phyloP scores from a whole-genome alignment of 2,329 filamentous ascomycete species.

The Epichloe aotearoae region DNA sequence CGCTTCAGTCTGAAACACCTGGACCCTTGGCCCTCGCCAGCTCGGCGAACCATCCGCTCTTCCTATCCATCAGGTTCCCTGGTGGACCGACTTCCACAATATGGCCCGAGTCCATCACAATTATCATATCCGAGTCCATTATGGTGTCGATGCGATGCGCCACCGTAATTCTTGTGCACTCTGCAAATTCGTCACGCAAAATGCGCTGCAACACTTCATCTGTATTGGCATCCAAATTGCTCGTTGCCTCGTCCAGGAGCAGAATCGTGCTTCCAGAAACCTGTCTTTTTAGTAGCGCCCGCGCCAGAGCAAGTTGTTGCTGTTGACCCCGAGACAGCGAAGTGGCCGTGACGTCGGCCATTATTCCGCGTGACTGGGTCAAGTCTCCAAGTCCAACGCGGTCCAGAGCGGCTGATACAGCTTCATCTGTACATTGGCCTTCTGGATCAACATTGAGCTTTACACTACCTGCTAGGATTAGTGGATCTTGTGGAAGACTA shows the following conservation, averaged over 20 bases:
- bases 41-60: too few relatives aligned
- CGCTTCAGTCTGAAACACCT: too few relatives aligned
- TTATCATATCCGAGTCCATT: slow-evolving; percentile 4
- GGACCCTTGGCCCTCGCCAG: too few relatives aligned
- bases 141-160: slow-evolving; percentile 7
- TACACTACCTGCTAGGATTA: too few relatives aligned
- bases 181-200: slow-evolving; percentile 6
- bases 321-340: slow-evolving; percentile 9
- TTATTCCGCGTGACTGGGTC: too few relatives aligned
- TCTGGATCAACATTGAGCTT: too few relatives aligned
- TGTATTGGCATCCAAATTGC: slow-evolving; percentile 8
- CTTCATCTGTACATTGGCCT: too few relatives aligned
- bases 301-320: slow-evolving; percentile 10
- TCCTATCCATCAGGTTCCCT: neutral
- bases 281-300: slow-evolving; percentile 7
- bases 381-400: too few relatives aligned
- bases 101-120: slow-evolving; percentile 3
- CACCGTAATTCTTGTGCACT: slow-evolving; percentile 7
- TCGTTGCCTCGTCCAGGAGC: slow-evolving; percentile 11
- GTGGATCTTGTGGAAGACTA: too few relatives aligned
- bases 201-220: slow-evolving; percentile 7
- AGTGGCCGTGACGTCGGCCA: too few relatives aligned
- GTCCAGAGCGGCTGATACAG: too few relatives aligned
- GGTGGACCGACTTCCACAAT: slow-evolving; percentile 3
- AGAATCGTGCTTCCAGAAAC: slow-evolving; percentile 5